A percentile compares a stretch with the other conserved stretches of the same genome.
Conservation (phyloP, 2,329 filamentous ascomycete species). For the Aspergillus pseudotamarii region DNA sequence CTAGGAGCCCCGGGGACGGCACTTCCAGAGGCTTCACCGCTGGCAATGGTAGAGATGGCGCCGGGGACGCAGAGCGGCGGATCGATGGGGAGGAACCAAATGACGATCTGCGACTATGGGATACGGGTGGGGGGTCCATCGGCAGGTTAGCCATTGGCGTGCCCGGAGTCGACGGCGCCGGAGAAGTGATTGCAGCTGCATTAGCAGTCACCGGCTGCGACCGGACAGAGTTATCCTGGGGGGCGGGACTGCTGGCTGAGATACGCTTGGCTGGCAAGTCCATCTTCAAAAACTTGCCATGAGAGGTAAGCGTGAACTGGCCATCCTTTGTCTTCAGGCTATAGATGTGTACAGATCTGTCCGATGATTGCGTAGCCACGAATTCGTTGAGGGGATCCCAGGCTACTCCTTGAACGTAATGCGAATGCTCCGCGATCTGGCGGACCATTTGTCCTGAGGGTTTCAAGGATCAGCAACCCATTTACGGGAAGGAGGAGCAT, state of each 20-base stretch:
- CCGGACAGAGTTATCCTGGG: conserved; percentile 67
- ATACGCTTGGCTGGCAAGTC: conserved; percentile 90
- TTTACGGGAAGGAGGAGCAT: not conserved
- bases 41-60: conserved; percentile 88
- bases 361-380: conserved; percentile 96
- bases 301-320: conserved; percentile 80
- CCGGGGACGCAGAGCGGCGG: conserved; percentile 86
- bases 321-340: conserved; percentile 95
- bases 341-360: conserved; percentile 97
- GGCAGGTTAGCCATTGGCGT: conserved; percentile 89
- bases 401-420: conserved; percentile 96
- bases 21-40: conserved; percentile 93
- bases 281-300: conserved; percentile 83
- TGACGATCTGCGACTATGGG: conserved; percentile 91
- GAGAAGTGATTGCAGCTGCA: conserved; percentile 69
- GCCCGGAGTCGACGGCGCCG: conserved; percentile 85
- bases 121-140: conserved; percentile 94
- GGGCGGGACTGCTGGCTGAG: conserved; percentile 88
- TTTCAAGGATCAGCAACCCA: conserved; percentile 27
- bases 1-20: conserved; percentile 72
- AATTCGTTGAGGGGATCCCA: conserved; percentile 99
- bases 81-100: conserved; percentile 78
- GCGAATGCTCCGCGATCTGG: conserved; percentile 95
- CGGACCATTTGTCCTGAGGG: conserved; percentile 69
- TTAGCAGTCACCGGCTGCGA: conserved; percentile 37